A percentile compares a stretch with the other conserved stretches of the same genome.
Evolutionary conservation across 805 yeast species (phyloP).

Genomic region (Saturnispora ahearnii): DNA sequence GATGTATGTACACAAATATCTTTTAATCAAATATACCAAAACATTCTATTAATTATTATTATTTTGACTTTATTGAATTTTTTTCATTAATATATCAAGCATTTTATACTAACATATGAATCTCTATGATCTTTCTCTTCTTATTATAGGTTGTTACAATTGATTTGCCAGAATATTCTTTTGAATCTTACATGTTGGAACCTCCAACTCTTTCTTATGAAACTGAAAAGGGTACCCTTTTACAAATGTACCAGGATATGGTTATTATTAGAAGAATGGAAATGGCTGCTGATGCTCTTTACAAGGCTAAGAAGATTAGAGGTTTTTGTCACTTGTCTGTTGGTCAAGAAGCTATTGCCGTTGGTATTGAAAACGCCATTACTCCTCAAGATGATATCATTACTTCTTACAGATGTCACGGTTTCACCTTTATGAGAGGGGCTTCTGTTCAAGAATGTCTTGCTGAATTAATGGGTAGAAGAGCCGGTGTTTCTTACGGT

Average conservation of each 20-base stretch:
- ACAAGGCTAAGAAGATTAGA: conserved; percentile 96
- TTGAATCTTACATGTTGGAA: conserved; percentile 74
- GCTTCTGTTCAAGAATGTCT: conserved; percentile 81
- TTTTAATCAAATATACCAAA: background rate
- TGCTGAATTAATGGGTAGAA: conserved; percentile 95
- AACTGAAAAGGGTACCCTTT: conserved; percentile 69
- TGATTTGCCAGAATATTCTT: conserved; percentile 69
- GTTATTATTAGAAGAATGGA: conserved; percentile 91
- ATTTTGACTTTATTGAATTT: background rate
- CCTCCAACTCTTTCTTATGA: conserved; percentile 64
- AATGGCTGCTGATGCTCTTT: conserved; percentile 96
- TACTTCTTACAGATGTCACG: conserved; percentile 98
- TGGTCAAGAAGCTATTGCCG: conserved; percentile 99
- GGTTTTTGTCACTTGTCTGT: conserved; percentile 98
- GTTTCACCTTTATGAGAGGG: conserved; percentile 95
- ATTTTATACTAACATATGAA: conserved; percentile 16
- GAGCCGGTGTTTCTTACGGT: conserved; percentile 92
- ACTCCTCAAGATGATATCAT: conserved; percentile 78
- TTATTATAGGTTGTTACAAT: conserved; percentile 28
- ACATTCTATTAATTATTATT: too few species aligned
- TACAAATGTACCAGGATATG: conserved; percentile 97
- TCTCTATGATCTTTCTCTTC: background rate
- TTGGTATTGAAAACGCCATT: conserved; percentile 94
- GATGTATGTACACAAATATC: conserved; percentile 4
- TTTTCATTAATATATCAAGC: conserved; percentile 4